Base-by-base conservation (phyloP, 192 early-diverging fungal genomes). In the Coemansia sp. region DNA sequence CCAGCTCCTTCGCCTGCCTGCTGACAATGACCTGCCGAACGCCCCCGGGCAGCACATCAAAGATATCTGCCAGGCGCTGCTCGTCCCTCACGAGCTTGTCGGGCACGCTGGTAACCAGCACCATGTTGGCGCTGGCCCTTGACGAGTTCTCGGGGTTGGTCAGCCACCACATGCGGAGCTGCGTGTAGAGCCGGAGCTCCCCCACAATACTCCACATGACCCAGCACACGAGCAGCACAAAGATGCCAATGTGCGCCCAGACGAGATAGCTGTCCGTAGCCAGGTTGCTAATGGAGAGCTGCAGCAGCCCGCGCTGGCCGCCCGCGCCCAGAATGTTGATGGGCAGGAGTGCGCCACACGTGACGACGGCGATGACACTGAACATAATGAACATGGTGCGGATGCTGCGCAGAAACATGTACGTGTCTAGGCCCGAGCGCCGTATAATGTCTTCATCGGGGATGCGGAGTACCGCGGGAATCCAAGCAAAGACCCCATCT, bases 41-140 rank as follows among this genome's bases (percentile, higher is more conserved):
- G 26, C 90, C 90, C n/a, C 88, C 89, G n/a, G 91, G 89, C 57
- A 91, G 90, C 39, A 84, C 59, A 58, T 84, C 71, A 60, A 91
- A 92, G 28, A 88, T 64, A 66, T 69, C 16, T 14, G 26, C 24
- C 4, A 94, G 69, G n/a, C 71, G 56, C 39, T 85, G 70, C 21
- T 84, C 79, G 55, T 67, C 77, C 31, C 63, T 83, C 50, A 85
- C 77, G 33, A 90, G 69, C n/a, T 84, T 72, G 6, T 73, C 40
- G 7, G 94, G 92, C 26, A 96, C 83, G n/a, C 87, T 83, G 1
- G 86, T 76, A 3, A 93, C 87, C 65, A 92, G 83, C 11, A 95
- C 82, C 2, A 90, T 92, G 45, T 87, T 86, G 3, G 90, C 80
- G 55, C 82, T 82, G 10, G 85, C 80, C 24, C 84, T 79, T 20